Conservation (phyloP, 2,329 filamentous ascomycete species). For the Colletotrichum godetiae region DNA sequence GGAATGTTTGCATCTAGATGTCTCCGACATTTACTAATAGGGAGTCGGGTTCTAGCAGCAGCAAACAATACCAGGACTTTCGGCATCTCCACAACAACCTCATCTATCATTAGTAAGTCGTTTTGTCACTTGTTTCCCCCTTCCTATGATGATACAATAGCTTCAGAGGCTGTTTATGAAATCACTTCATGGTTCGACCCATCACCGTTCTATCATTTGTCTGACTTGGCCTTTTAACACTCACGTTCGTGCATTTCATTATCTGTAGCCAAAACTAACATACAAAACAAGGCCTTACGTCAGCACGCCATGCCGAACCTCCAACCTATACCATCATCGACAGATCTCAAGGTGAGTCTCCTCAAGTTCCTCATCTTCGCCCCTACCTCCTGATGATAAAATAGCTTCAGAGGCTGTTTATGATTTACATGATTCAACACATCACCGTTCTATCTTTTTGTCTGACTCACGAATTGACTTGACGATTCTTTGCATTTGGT, state of each 20-base stretch:
- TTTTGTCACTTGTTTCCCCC: neutral
- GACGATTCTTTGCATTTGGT: neutral
- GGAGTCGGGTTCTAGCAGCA: neutral
- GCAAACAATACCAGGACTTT: neutral
- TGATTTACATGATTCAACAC: slow-evolving; percentile 53
- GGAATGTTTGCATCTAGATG: neutral
- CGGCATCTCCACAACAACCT: neutral
- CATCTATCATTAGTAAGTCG: neutral
- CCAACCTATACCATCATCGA: neutral
- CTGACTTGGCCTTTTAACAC: slow-evolving; percentile 2
- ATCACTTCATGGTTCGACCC: slow-evolving; percentile 48
- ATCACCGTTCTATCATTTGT: slow-evolving; percentile 45
- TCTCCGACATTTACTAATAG: neutral
- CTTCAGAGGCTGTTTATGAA: slow-evolving; percentile 62
- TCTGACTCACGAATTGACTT: slow-evolving; percentile 13
- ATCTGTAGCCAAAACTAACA: neutral
- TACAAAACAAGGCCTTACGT: neutral
- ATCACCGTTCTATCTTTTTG: slow-evolving; percentile 45
- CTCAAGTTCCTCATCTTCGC: neutral
- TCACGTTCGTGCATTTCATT: neutral
- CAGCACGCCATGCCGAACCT: neutral
- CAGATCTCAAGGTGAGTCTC: neutral
- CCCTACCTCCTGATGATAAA: slow-evolving; percentile 49
- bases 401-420: slow-evolving; percentile 59
- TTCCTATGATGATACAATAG: slow-evolving; percentile 52